Conservation (phyloP, 768 basidiomycete genomes). For the Suillus occidentalis region DNA sequence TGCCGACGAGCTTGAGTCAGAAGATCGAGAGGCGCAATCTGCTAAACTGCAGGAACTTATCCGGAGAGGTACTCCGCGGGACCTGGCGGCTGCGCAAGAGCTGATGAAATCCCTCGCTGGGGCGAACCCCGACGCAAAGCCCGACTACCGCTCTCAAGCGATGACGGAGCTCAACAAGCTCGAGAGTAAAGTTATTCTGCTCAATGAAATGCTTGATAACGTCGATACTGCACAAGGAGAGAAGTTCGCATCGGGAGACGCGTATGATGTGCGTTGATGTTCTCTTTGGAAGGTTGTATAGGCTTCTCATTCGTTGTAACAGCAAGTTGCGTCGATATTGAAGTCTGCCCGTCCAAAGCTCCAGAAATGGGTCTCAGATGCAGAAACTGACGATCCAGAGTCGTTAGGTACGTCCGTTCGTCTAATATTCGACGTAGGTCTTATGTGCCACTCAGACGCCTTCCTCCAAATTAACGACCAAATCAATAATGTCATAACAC, state of each 20-base stretch:
- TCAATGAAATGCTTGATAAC: slow-evolving; percentile 97
- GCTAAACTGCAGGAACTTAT: slow-evolving; percentile 99
- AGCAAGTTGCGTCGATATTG: slow-evolving; percentile 91
- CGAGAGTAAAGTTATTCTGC: slow-evolving; percentile 91
- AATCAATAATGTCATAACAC: slow-evolving; percentile 87
- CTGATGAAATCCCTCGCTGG: slow-evolving; percentile 96
- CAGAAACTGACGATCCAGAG: slow-evolving; percentile 85
- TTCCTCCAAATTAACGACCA: slow-evolving; percentile 97
- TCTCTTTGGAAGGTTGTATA: not conserved
- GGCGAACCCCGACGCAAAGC: slow-evolving; percentile 91
- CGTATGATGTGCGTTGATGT: slow-evolving; percentile 71
- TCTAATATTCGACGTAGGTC: not conserved
- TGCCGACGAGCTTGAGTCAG: slow-evolving; percentile 93
- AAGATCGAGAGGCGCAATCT: slow-evolving; percentile 91
- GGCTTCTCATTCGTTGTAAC: slow-evolving; percentile 5
- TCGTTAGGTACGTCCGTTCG: slow-evolving; percentile 65
- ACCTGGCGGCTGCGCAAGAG: slow-evolving; percentile 93
- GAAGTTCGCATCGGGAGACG: slow-evolving; percentile 84
- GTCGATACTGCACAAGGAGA: slow-evolving; percentile 72
- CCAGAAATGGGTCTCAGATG: slow-evolving; percentile 97
- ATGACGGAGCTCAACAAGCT: slow-evolving; percentile 90
- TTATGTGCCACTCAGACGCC: slow-evolving; percentile 56
- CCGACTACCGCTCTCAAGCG: slow-evolving; percentile 90
- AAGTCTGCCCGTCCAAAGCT: slow-evolving; percentile 85
- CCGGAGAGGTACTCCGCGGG: slow-evolving; percentile 91